Conservation (phyloP, 331 rosid genomes). For the Arachis monticola region DNA sequence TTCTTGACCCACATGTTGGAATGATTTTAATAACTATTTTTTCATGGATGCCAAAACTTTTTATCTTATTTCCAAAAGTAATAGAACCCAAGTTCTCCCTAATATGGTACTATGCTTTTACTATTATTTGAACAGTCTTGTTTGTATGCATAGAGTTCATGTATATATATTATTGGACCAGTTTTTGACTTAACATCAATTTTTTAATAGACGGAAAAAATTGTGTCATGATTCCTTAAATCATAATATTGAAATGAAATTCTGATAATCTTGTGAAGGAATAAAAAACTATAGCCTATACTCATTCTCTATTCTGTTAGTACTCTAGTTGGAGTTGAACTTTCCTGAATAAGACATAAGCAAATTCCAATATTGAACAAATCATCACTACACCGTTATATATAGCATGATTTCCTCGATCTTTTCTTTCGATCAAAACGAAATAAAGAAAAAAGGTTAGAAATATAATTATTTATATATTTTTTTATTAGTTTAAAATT, state of each 20-base stretch:
- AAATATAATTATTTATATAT: no score
- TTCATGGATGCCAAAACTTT: not conserved
- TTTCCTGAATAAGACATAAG: not conserved
- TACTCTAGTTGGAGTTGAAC: not conserved
- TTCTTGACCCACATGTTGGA: no score
- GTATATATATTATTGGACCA: not conserved
- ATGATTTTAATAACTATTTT: no score
- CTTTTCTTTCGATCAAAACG: no score
- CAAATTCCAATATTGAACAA: conserved; percentile 1
- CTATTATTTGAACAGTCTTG: no score
- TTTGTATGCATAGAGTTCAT: no score
- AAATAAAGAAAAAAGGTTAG: no score
- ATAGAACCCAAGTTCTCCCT: no score
- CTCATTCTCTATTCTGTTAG: not conserved
- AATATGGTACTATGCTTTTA: no score
- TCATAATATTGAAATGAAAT: not conserved
- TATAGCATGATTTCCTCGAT: not conserved
- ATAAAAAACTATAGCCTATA: not conserved
- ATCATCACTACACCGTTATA: not conserved
- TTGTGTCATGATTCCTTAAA: not conserved
- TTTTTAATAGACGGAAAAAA: not conserved
- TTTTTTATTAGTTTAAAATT: no score
- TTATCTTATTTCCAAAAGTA: no score
- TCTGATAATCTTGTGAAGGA: not conserved
- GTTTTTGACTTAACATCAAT: not conserved